Conservation (phyloP, 2,329 filamentous ascomycete species). For the Pseudohalonectria lignicola region DNA sequence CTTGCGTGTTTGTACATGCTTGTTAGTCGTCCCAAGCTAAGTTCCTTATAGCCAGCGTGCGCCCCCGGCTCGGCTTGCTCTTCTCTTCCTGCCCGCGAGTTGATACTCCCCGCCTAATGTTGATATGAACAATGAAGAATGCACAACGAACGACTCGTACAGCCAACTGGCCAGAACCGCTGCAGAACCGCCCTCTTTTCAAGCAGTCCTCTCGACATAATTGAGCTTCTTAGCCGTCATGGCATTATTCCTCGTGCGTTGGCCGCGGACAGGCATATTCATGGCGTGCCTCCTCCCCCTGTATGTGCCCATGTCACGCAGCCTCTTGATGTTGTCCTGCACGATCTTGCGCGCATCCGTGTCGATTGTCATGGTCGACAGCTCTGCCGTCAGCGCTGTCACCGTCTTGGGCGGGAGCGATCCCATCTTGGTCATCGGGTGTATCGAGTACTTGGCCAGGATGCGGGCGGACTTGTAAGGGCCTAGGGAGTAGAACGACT, state of each 20-base stretch:
- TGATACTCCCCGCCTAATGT: no score
- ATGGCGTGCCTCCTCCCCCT: constrained; percentile 86
- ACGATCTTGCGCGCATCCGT: constrained; percentile 72
- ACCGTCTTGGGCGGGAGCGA: constrained; percentile 65
- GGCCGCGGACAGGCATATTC: constrained; percentile 81
- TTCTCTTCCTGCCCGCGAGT: no score
- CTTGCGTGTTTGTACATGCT: no score
- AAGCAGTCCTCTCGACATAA: constrained; percentile 36
- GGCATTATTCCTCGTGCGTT: constrained; percentile 71
- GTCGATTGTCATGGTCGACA: constrained; percentile 89
- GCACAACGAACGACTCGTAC: no score
- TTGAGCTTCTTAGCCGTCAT: constrained; percentile 52
- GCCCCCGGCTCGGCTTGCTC: no score
- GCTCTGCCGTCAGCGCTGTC: constrained; percentile 70
- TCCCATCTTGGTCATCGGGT: constrained; percentile 70
- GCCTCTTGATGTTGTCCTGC: constrained; percentile 71
- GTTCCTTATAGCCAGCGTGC: no score
- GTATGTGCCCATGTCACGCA: constrained; percentile 88
- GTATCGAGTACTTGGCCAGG: constrained; percentile 82
- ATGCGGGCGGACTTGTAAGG: constrained; percentile 58
- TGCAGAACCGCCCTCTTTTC: constrained; percentile 7
- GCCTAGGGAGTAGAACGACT: constrained; percentile 80
- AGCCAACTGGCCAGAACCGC: background rate
- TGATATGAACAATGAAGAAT: no score
- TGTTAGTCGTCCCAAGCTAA: no score